Evolutionary conservation across 176 grass and related monocot species (phyloP).

Genomic region (Avena sativa): DNA sequence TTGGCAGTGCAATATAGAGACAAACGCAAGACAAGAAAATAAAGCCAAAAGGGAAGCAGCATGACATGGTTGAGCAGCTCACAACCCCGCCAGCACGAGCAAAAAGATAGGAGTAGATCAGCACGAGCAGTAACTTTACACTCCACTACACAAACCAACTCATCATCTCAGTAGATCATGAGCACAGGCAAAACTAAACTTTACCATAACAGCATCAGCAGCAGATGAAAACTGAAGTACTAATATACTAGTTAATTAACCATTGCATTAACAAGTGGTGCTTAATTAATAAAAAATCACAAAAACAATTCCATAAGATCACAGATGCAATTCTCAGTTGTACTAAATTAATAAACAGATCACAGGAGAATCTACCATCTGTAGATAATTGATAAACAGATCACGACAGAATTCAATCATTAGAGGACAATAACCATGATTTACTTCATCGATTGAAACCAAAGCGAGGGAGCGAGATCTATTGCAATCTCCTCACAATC

Average conservation of each 20-base stretch:
- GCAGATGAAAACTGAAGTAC: neutral
- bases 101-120: too few species aligned
- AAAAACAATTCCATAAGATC: neutral
- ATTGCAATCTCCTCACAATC: constrained; percentile 9
- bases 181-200: neutral
- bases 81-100: too few species aligned
- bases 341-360: neutral
- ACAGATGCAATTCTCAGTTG: too few species aligned
- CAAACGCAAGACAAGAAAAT: too few species aligned
- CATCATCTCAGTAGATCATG: neutral
- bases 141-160: neutral
- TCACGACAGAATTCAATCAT: neutral
- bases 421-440: neutral
- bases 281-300: neutral
- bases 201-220: neutral
- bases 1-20: too few species aligned
- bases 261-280: neutral
- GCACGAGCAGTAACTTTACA: neutral
- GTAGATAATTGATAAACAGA: neutral
- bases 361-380: neutral
- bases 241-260: neutral
- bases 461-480: neutral
- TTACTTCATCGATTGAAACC: constrained; percentile 24
- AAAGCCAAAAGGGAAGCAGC: too few species aligned
- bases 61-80: too few species aligned